Evolutionary conservation across 805 yeast species (phyloP).

Genomic region (Candida germanica): DNA sequence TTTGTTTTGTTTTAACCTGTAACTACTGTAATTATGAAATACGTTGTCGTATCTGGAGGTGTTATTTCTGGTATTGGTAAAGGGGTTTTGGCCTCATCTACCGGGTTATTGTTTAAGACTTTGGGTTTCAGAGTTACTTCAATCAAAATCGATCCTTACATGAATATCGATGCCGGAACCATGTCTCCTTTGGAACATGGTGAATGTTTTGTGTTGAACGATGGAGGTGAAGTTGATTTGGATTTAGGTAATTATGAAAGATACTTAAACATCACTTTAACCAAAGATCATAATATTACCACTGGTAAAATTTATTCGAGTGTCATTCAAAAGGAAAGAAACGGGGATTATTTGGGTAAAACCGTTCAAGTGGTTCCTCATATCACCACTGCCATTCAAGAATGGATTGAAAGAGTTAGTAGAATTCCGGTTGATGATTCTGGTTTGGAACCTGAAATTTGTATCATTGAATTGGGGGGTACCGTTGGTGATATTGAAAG

Average conservation of each 20-base stretch:
- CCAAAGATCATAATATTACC: constrained; percentile 93
- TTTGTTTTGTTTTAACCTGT: background rate
- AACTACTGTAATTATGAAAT: constrained; percentile 86
- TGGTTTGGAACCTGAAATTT: constrained; percentile 88
- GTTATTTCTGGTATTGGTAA: constrained; percentile 99
- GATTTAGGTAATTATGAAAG: constrained; percentile 98
- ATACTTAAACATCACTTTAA: constrained; percentile 88
- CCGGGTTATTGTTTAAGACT: constrained; percentile 92
- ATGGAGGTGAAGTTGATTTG: constrained; percentile 98
- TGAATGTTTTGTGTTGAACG: constrained; percentile 95
- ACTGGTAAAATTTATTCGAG: constrained; percentile 96
- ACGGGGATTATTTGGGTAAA: constrained; percentile 95
- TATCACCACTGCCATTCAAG: constrained; percentile 94
- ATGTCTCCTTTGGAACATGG: constrained; percentile 99
- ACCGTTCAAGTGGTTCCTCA: constrained; percentile 99
- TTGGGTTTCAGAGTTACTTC: constrained; percentile 94
- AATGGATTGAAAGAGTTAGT: constrained; percentile 95
- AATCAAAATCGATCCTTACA: constrained; percentile 96
- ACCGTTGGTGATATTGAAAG: constrained; percentile 99
- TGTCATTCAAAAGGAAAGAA: constrained; percentile 92
- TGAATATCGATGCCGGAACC: constrained; percentile 99
- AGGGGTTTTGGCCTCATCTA: constrained; percentile 96
- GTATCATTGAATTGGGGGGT: constrained; percentile 97
- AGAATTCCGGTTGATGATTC: constrained; percentile 87
- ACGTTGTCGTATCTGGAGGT: constrained; percentile 99